Evolutionary conservation across 768 basidiomycete species (phyloP).

Genomic region (Boletus vermiculosoides): DNA sequence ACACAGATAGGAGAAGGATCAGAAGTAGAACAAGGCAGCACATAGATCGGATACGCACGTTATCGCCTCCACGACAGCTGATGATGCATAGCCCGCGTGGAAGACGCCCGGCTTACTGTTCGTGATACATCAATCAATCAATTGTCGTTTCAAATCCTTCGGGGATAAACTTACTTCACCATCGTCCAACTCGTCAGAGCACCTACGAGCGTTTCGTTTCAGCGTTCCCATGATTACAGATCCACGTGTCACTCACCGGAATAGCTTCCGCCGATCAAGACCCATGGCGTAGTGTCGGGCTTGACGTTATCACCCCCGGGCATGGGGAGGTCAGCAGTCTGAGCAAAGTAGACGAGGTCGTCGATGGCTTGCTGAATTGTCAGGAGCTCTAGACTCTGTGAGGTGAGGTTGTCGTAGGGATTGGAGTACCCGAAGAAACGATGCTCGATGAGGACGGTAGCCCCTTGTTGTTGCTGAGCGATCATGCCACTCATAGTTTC

Average conservation of each 20-base stretch:
- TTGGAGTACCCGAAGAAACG: constrained; percentile 78
- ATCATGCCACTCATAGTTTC: constrained; percentile 60
- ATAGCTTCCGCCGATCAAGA: constrained; percentile 44
- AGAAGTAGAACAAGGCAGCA: not conserved
- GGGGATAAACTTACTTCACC: constrained; percentile 50
- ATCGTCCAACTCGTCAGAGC: constrained; percentile 62
- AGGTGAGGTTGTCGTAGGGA: constrained; percentile 58
- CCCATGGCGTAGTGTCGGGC: constrained; percentile 49
- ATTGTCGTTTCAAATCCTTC: not conserved
- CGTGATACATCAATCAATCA: not conserved
- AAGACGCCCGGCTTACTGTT: constrained; percentile 41
- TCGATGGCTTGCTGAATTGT: constrained; percentile 76
- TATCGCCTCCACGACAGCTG: constrained; percentile 46
- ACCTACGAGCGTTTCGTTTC: constrained; percentile 17
- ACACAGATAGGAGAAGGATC: not conserved
- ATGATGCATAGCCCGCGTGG: constrained; percentile 44
- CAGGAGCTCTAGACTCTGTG: constrained; percentile 54
- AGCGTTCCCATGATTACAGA: not conserved
- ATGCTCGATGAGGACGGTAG: constrained; percentile 65
- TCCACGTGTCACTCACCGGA: constrained; percentile 21
- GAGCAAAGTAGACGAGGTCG: constrained; percentile 67
- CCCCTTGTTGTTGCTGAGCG: constrained; percentile 63
- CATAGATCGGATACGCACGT: constrained; percentile 28
- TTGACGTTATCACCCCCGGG: constrained; percentile 59
- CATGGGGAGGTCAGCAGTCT: constrained; percentile 65